A percentile compares a stretch with the other conserved stretches of the same genome.
Conservation (phyloP, 495 filamentous ascomycete species). For the Ascodesmis nigricans region DNA sequence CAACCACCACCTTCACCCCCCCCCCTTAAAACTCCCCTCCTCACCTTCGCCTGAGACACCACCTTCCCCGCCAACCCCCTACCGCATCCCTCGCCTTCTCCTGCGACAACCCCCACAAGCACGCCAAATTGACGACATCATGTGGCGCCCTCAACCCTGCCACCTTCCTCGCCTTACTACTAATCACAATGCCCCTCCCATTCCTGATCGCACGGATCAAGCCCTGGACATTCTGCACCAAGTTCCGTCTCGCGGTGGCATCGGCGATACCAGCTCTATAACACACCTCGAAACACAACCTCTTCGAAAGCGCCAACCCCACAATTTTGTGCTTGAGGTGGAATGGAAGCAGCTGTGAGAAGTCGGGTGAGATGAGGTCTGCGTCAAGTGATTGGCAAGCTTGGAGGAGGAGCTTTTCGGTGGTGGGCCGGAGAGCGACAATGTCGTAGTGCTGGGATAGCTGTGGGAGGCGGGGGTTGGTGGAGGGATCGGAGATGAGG, state of each 20-base stretch:
- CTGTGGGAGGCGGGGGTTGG: conserved; percentile 55
- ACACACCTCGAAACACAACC: conserved; percentile 68
- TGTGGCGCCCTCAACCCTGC: conserved; percentile 53
- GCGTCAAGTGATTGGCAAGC: conserved; percentile 51
- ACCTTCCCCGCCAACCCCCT: conserved; percentile 46
- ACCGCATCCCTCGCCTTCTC: conserved; percentile 64
- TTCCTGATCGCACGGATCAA: conserved; percentile 57
- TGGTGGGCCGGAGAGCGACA: conserved; percentile 64
- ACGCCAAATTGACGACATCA: conserved; percentile 67
- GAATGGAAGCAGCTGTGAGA: conserved; percentile 51
- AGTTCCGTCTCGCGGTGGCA: conserved; percentile 37
- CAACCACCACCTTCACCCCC: conserved; percentile 57
- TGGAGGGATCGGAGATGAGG: conserved; percentile 50
- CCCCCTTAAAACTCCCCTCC: conserved; percentile 59
- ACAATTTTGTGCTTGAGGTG: conserved; percentile 69
- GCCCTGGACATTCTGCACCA: conserved; percentile 59
- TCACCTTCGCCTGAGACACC: conserved; percentile 58
- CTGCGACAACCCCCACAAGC: conserved; percentile 63
- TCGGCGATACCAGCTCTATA: conserved; percentile 54
- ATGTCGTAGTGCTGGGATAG: conserved; percentile 54
- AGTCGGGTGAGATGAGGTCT: conserved; percentile 72
- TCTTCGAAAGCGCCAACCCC: conserved; percentile 54
- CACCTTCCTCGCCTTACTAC: conserved; percentile 50
- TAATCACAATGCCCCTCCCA: conserved; percentile 66
- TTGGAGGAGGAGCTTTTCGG: conserved; percentile 56